A percentile compares a stretch with the other conserved stretches of the same genome.
Conservation (phyloP, 345 rosid species). For the Rhizophora mangle region DNA sequence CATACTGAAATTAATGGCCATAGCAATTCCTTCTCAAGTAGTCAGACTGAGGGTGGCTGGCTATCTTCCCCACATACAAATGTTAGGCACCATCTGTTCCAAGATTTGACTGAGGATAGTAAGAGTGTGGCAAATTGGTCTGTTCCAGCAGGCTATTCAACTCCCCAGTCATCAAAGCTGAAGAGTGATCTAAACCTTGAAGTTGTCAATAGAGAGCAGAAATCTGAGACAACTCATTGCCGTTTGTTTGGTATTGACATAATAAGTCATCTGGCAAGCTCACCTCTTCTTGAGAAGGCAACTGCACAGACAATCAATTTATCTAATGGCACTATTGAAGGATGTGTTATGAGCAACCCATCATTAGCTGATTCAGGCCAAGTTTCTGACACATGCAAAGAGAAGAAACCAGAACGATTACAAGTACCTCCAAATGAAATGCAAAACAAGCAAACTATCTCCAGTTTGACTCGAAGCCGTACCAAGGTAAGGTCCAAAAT, state of each 20-base stretch:
- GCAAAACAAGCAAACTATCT: constrained; percentile 44
- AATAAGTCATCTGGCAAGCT: constrained; percentile 8
- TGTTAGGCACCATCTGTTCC: constrained; percentile 44
- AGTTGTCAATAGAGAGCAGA: constrained; percentile 12
- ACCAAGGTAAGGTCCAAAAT: constrained; percentile 32
- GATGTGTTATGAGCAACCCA: constrained; percentile 14
- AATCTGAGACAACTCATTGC: constrained; percentile 17
- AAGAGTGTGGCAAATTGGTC: constrained; percentile 49
- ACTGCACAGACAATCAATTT: constrained; percentile 11
- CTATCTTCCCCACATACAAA: constrained; percentile 43
- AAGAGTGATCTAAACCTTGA: constrained; percentile 31
- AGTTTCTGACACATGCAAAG: constrained; percentile 50
- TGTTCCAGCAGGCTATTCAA: constrained; percentile 38
- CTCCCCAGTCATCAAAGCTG: constrained; percentile 33
- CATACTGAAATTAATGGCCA: constrained; percentile 38
- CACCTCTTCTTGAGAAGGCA: constrained; percentile 8
- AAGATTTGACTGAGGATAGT: constrained; percentile 48
- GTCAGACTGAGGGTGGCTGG: constrained; percentile 47
- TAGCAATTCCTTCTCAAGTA: constrained; percentile 36
- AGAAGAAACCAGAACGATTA: constrained; percentile 47
- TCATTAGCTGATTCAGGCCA: constrained; percentile 47
- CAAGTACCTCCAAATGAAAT: constrained; percentile 54
- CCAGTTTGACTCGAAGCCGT: constrained; percentile 24
- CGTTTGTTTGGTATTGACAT: constrained; percentile 33
- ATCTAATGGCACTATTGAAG: constrained; percentile 28